These are phyloP conservation scores for Fusarium praegraminearum DNA, from an alignment of 2,329 filamentous ascomycete genomes.

Conservation along the genomic window DNA sequence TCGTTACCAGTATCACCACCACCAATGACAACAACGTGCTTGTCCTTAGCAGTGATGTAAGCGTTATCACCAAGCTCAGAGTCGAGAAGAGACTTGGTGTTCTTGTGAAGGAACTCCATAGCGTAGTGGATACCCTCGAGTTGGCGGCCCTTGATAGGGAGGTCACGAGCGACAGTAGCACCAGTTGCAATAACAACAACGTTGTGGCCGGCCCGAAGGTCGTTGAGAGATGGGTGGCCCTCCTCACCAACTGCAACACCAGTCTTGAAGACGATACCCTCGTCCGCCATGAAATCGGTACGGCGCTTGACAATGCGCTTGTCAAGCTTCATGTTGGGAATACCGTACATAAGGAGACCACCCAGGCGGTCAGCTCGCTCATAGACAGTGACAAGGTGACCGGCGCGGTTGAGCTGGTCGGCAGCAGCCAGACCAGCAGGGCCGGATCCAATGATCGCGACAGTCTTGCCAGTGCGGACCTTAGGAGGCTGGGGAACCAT, in stretches of 20 bases:
- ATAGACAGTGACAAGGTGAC: slow-evolving; percentile 89
- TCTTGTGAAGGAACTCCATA: slow-evolving; percentile 97
- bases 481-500: slow-evolving; percentile 87
- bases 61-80: slow-evolving; percentile 84
- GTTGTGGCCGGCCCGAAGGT: slow-evolving; percentile 79
- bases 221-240: slow-evolving; percentile 70
- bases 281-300: slow-evolving; percentile 92
- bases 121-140: slow-evolving; percentile 93
- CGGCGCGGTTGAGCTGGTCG: slow-evolving; percentile 94
- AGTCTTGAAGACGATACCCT: slow-evolving; percentile 86
- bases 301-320: slow-evolving; percentile 97
- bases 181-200: slow-evolving; percentile 93
- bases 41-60: slow-evolving; percentile 95
- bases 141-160: slow-evolving; percentile 89
- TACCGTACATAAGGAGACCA: slow-evolving; percentile 97
- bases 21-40: slow-evolving; percentile 96
- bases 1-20: slow-evolving; percentile 98
- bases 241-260: slow-evolving; percentile 82
- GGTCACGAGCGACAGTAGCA: slow-evolving; percentile 90
- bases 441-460: slow-evolving; percentile 92
- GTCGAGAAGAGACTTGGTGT: slow-evolving; percentile 97
- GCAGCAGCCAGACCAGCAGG: slow-evolving; percentile 90
- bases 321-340: slow-evolving; percentile 99
- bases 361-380: slow-evolving; percentile 92
- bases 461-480: slow-evolving; percentile 85